Conservation (phyloP, 2,329 filamentous ascomycete species). For the Plenodomus biglobosus region DNA sequence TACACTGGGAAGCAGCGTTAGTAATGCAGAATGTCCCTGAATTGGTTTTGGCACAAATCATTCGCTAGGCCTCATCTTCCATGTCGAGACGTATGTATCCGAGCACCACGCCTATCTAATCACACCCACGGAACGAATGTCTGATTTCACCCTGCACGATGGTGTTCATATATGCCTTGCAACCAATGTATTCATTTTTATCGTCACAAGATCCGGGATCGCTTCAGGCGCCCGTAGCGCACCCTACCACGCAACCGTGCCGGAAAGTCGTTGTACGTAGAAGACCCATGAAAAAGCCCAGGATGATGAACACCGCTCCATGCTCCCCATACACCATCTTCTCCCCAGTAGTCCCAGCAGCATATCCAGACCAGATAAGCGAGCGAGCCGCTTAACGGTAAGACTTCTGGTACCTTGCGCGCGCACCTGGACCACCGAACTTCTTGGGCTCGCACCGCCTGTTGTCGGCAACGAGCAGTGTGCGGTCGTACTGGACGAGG, state of each 20-base stretch:
- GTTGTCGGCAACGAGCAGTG: constrained; percentile 98
- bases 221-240: constrained; percentile 32
- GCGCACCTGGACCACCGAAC: constrained; percentile 89
- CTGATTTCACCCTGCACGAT: background rate
- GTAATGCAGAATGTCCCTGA: too few species aligned
- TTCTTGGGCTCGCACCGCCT: constrained; percentile 99
- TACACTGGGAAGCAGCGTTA: too few species aligned
- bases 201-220: constrained; percentile 41
- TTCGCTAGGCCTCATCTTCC: too few species aligned
- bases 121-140: too few species aligned
- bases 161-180: constrained; percentile 28
- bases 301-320: constrained; percentile 44
- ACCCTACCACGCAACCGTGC: constrained; percentile 28
- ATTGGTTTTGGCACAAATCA: too few species aligned
- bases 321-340: constrained; percentile 28
- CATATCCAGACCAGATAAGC: constrained; percentile 1
- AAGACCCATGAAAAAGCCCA: constrained; percentile 43
- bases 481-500: constrained; percentile 93
- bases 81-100: too few species aligned
- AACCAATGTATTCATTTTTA: constrained; percentile 46
- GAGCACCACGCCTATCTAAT: background rate
- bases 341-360: constrained; percentile 1
- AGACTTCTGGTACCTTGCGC: constrained; percentile 97
- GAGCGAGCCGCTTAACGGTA: constrained; percentile 74
- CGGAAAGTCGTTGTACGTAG: constrained; percentile 13